Evolutionary conservation across 768 basidiomycete genomes (phyloP), one percentile per base, ranked within the genome.

Genomic region (Steccherinum ochraceum): DNA sequence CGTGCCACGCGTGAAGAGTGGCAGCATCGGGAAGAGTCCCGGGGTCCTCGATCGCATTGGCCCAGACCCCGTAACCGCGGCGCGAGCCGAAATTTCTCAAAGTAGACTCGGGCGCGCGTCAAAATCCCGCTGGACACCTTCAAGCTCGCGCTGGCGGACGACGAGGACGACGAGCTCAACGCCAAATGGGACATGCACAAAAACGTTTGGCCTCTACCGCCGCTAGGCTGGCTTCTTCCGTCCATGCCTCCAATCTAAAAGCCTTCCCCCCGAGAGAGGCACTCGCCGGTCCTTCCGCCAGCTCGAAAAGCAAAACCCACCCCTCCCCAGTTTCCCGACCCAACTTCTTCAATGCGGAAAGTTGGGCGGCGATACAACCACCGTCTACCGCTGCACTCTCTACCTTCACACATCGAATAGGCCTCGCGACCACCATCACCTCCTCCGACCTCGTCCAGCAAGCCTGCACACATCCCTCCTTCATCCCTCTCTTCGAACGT

Each of bases 401-500:
- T 43, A 86, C 90, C 1, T 86, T 93, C 57, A 75, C 84, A 1
- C 83, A 91, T 58, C 77, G 90, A 56, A 77, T 88, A 62, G 87
- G 89, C 26, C 80, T 91, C 2, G 74, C 76, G 0, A 72, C 77
- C 1, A 70, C 84, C n/a, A 60, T 84, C 21, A 57, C 71, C 1
- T 72, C 77, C 2, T 61, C 78, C 4, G 80, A 84, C 40, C 58
- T 77, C 18, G 69, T 89, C 43, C 77, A 80, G 57, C 86, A 86
- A 62, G 83, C 81, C 18, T 89, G 88, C 73, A 93, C 89, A 2
- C 90, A 91, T 64, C 74, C 80, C 18, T 89, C 88, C 3, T 82
- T 85, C 57, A 59, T 80, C 46, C 59, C 70, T 40, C 70, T 84
- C 48, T 77, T 79, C 61, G 66, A 75, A 50, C 73, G 77, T 55